Percentiles rank a stretch among this genome's conserved stretches.
Evolutionary conservation across 2,329 filamentous ascomycete genomes (phyloP).

Genomic region (Epichloe gansuensis): DNA sequence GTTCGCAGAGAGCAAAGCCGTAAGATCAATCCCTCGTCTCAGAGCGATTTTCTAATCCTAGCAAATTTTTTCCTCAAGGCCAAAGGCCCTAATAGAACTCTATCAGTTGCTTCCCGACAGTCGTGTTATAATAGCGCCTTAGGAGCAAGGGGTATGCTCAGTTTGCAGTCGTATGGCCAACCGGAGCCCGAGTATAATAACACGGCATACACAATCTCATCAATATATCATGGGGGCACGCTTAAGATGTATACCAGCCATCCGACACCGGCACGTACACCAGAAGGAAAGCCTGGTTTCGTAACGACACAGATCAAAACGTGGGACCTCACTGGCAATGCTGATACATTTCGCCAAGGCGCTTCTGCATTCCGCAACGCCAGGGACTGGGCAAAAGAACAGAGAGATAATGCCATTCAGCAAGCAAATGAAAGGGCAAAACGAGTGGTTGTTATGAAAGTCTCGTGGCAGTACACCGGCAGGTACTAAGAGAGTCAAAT

Average conservation of each 20-base stretch:
- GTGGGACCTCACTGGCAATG: background rate
- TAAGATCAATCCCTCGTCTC: too few species aligned
- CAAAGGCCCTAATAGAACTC: too few species aligned
- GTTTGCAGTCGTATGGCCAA: slow-evolving; percentile 20
- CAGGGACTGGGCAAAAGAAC: slow-evolving; percentile 1
- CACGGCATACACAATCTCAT: slow-evolving; percentile 1
- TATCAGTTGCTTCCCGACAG: slow-evolving; percentile 17
- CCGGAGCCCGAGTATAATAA: background rate
- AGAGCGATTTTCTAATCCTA: too few species aligned
- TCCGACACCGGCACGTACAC: background rate
- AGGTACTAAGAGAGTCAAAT: too few species aligned
- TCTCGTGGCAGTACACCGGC: too few species aligned
- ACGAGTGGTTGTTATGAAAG: too few species aligned
- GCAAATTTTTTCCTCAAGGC: too few species aligned
- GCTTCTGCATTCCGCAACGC: slow-evolving; percentile 1
- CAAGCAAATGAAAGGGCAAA: too few species aligned
- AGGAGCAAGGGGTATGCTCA: slow-evolving; percentile 22
- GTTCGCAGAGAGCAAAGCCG: too few species aligned
- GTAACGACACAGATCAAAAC: slow-evolving; percentile 1
- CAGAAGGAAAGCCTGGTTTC: background rate
- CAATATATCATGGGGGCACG: background rate
- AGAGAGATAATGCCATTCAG: background rate
- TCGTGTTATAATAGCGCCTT: slow-evolving; percentile 23
- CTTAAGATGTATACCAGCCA: slow-evolving; percentile 4
- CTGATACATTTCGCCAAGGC: slow-evolving; percentile 1